A percentile compares a stretch with the other conserved stretches of the same genome.
These are phyloP conservation scores for Prunus dulcis DNA, from an alignment of 306 rosid species.

Conservation along the genomic window DNA sequence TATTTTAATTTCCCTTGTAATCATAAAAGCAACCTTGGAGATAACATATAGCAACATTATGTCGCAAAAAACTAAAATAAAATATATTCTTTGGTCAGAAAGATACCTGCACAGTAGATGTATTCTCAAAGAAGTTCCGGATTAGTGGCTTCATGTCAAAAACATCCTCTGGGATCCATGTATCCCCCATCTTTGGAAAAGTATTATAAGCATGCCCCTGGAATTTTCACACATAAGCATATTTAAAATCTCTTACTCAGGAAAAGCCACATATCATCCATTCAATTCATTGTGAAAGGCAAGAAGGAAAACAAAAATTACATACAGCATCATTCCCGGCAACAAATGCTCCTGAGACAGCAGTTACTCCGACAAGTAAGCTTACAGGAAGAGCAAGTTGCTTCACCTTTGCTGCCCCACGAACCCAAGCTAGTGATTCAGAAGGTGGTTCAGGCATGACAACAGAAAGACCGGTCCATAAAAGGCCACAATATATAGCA, in stretches of 20 bases:
- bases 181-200: conserved; percentile 87
- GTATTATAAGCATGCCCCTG: conserved; percentile 89
- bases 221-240: conserved; percentile 24
- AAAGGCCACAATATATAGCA: conserved; percentile 78
- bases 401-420: conserved; percentile 85
- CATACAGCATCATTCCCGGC: conserved; percentile 95
- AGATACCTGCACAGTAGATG: conserved; percentile 70
- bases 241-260: not conserved
- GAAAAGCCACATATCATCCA: conserved; percentile 3
- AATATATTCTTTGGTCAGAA: not conserved
- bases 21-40: not conserved
- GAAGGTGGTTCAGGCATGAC: conserved; percentile 95
- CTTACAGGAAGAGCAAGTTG: conserved; percentile 67
- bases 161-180: conserved; percentile 73
- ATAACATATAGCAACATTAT: not conserved
- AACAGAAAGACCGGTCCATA: conserved; percentile 87
- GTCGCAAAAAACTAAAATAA: not conserved
- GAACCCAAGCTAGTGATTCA: conserved; percentile 72
- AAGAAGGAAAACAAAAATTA: conserved; percentile 14
- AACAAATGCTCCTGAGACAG: conserved; percentile 90
- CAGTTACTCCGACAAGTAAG: conserved; percentile 80
- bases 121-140: conserved; percentile 90
- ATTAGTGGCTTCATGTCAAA: conserved; percentile 71
- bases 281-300: conserved; percentile 10
- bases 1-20: not conserved